Percentiles rank a stretch among this genome's conserved stretches.
phyloP scores from a whole-genome alignment of 139 green algal species.

The Chlamydomonas asymmetrica region DNA sequence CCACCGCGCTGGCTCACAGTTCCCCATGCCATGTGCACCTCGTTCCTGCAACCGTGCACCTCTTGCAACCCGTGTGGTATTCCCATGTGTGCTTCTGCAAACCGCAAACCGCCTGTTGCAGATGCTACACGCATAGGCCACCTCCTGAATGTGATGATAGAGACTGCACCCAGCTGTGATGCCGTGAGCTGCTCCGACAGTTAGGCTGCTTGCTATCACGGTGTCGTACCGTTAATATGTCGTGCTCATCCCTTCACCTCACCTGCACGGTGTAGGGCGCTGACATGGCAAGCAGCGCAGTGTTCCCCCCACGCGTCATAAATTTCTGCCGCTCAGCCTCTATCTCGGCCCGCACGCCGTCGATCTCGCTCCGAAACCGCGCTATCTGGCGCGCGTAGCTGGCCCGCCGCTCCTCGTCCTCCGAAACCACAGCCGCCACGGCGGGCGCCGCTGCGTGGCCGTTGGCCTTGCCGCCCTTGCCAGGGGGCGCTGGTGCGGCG shows the following conservation, averaged over 20 bases:
- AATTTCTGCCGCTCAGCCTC: conserved; percentile 47
- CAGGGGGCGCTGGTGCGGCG: neutral
- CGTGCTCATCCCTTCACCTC: neutral
- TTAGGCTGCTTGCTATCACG: neutral
- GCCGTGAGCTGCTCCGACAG: too few relatives aligned
- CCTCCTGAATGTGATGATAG: too few relatives aligned
- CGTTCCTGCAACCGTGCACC: too few relatives aligned
- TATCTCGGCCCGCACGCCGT: conserved; percentile 44
- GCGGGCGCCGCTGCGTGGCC: neutral
- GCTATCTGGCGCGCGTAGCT: conserved; percentile 41
- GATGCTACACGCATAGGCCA: too few relatives aligned
- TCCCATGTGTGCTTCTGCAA: too few relatives aligned
- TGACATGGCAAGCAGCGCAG: conserved; percentile 34
- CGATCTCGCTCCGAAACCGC: conserved; percentile 46
- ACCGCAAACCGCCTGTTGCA: too few relatives aligned
- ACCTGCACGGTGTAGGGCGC: conserved; percentile 43
- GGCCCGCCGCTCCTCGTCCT: conserved; percentile 39
- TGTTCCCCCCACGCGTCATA: conserved; percentile 23
- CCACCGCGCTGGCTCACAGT: too few relatives aligned
- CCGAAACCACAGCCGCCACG: neutral
- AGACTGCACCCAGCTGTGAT: too few relatives aligned
- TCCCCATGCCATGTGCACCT: too few relatives aligned
- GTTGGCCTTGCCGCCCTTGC: neutral
- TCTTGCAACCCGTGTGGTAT: too few relatives aligned
- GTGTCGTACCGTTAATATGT: neutral